Evolutionary conservation across 2,329 filamentous ascomycete species (phyloP), one percentile per base, ranked within the genome.

Genomic region (Tolypocladium pustulatum): DNA sequence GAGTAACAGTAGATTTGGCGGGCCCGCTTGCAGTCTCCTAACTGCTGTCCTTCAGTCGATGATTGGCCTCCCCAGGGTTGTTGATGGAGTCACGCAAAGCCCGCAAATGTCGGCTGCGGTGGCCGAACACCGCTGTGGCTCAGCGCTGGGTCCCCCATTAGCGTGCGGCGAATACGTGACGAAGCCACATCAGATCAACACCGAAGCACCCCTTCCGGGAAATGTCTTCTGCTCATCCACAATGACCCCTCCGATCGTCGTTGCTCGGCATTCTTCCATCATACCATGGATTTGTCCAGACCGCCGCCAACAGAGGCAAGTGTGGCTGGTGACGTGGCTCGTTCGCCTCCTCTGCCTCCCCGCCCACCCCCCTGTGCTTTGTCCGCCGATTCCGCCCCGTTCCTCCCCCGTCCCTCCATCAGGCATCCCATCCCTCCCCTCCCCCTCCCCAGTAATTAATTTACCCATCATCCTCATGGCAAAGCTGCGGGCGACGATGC

Each of bases 251-350:
- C 53, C 27, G 37, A 55, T 55, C 22, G 38, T 55, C 37, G 36
- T 32, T 27, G 34, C 34, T 56, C 38, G 32, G 20, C 12, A 22
- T 10, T 15, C 15, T 34, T 12, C 40, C 55, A 56, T 36, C 53
- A 15, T 49, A 17, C 49, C 56, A 56, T 55, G 54, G 32, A 32
- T 27, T 51, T 58, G 59, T 54, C 57, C 59, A 61, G 57, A 59
- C 55, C 55, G 22, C 3, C 27, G 20, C 8, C 5, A 34, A 12
- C 20, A n/a, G 25, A 22, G 3, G 22, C 17, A 51, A 22, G 58
- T 60, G 59, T 62, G 62, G 62, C 62, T 64, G 37, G 59, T 62
- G 59, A 64, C 62, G 61, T 62, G 62, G 62, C 62, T 62, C 57
- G 37, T 60, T 56, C 38, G 56, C 62, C 57, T 56, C 57, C 46